Percentiles rank a stretch among this genome's conserved stretches.
phyloP scores from a whole-genome alignment of 208 protist genomes.

The Trypanosomatidae sp. region DNA sequence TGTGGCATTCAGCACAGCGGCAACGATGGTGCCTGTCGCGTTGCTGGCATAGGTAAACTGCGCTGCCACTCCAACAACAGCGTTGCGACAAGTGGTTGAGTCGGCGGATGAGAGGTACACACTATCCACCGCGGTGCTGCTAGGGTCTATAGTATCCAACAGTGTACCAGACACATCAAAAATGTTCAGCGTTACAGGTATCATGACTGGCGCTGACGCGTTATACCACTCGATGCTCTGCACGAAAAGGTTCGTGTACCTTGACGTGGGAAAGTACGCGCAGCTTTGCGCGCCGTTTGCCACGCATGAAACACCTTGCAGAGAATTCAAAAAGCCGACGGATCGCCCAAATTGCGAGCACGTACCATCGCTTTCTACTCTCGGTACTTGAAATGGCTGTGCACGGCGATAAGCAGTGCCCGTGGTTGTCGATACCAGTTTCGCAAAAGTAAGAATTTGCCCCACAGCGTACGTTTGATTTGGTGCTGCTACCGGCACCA shows the following conservation, averaged over 20 bases:
- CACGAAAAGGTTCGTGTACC: slow-evolving; percentile 58
- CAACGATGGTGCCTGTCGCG: slow-evolving; percentile 18
- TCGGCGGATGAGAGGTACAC: slow-evolving; percentile 32
- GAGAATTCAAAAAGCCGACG: slow-evolving; percentile 54
- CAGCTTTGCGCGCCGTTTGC: slow-evolving; percentile 52
- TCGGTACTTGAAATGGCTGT: slow-evolving; percentile 44
- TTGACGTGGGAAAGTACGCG: slow-evolving; percentile 30
- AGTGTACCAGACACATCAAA: slow-evolving; percentile 24
- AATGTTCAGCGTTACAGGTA: slow-evolving; percentile 41
- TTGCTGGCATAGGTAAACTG: slow-evolving; percentile 43
- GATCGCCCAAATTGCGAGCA: slow-evolving; percentile 33
- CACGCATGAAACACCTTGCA: slow-evolving; percentile 46
- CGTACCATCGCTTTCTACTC: slow-evolving; percentile 31
- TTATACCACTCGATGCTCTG: slow-evolving; percentile 13
- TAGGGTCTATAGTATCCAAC: slow-evolving; percentile 35
- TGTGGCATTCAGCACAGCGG: slow-evolving; percentile 25
- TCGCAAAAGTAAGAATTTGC: slow-evolving; percentile 24
- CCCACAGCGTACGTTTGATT: slow-evolving; percentile 30
- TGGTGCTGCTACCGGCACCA: background rate
- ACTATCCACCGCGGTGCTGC: background rate
- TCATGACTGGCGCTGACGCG: slow-evolving; percentile 4
- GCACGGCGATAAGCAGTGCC: slow-evolving; percentile 27
- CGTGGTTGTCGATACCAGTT: slow-evolving; percentile 14
- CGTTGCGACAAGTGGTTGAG: slow-evolving; percentile 43
- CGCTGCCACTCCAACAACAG: slow-evolving; percentile 29